phyloP scores from a whole-genome alignment of 441 rosid species.

The Corymbia calophylla region DNA sequence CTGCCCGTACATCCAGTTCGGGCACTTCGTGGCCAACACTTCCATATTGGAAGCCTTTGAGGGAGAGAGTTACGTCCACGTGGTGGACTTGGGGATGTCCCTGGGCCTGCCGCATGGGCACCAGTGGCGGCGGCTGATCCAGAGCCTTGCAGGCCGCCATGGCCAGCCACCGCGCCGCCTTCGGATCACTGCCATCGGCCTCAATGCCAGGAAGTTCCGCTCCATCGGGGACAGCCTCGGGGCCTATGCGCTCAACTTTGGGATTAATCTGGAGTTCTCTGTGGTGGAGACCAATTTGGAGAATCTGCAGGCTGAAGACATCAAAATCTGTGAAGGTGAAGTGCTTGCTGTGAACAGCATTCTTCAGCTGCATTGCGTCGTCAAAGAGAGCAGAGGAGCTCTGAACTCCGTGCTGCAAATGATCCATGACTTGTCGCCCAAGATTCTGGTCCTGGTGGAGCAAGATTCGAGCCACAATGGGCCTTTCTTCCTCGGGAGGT shows the following conservation, averaged over 20 bases:
- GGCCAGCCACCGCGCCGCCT: slow-evolving; percentile 31
- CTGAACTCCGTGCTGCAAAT: slow-evolving; percentile 43
- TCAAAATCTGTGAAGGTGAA: slow-evolving; percentile 32
- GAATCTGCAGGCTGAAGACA: slow-evolving; percentile 27
- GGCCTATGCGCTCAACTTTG: slow-evolving; percentile 23
- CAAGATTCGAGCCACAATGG: slow-evolving; percentile 67
- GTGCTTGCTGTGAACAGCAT: slow-evolving; percentile 46
- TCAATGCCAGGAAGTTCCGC: slow-evolving; percentile 17
- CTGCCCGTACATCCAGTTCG: slow-evolving; percentile 51
- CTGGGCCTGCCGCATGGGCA: slow-evolving; percentile 47
- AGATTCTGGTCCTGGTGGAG: slow-evolving; percentile 41
- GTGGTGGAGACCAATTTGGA: slow-evolving; percentile 45
- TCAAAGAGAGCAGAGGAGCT: slow-evolving; percentile 62
- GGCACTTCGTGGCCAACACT: slow-evolving; percentile 51
- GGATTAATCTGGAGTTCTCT: slow-evolving; percentile 32
- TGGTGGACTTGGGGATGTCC: slow-evolving; percentile 59
- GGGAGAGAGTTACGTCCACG: slow-evolving; percentile 64
- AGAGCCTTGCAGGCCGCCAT: slow-evolving; percentile 36
- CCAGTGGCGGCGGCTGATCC: slow-evolving; percentile 48
- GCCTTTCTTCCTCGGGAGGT: slow-evolving; percentile 54
- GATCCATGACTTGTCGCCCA: slow-evolving; percentile 44
- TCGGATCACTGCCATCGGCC: slow-evolving; percentile 45
- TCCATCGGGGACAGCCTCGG: slow-evolving; percentile 31
- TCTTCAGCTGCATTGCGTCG: slow-evolving; percentile 62
- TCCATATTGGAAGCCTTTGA: slow-evolving; percentile 75